These are phyloP conservation scores for Cercophora newfieldiana DNA, from an alignment of 495 filamentous ascomycete species.

Conservation along the genomic window DNA sequence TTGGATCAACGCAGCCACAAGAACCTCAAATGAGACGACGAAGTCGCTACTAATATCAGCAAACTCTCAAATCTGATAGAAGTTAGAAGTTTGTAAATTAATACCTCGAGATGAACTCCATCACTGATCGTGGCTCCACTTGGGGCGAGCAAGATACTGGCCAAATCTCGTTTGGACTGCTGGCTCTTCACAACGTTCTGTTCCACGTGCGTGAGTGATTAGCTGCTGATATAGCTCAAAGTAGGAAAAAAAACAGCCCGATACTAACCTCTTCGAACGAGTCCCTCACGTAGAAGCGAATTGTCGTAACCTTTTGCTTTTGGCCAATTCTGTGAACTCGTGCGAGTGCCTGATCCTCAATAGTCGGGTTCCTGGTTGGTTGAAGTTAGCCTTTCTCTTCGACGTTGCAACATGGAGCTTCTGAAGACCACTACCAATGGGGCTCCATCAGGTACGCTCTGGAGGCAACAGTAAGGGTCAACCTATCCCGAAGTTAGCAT, in stretches of 20 bases:
- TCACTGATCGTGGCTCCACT: neutral
- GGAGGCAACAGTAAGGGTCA: conserved; percentile 40
- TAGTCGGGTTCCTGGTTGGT: conserved; percentile 37
- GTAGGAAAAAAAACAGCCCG: no score
- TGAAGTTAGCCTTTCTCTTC: neutral
- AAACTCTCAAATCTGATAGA: no score
- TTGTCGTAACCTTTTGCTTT: conserved; percentile 37
- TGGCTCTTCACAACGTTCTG: neutral
- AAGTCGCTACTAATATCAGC: no score
- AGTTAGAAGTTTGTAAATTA: no score
- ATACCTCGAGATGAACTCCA: neutral
- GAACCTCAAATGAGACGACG: no score
- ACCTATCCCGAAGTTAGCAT: conserved; percentile 20
- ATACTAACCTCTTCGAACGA: conserved; percentile 39
- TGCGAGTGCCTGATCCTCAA: conserved; percentile 45
- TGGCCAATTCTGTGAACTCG: conserved; percentile 44
- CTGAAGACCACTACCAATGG: conserved; percentile 29
- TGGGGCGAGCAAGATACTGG: neutral
- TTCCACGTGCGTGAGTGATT: neutral
- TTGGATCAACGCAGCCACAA: no score
- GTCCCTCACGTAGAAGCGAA: conserved; percentile 38
- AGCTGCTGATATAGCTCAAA: neutral
- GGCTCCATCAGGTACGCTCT: conserved; percentile 46
- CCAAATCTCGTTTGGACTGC: conserved; percentile 1
- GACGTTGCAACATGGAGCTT: neutral